Percentiles rank a stretch among this genome's conserved stretches.
phyloP scores from a whole-genome alignment of 768 basidiomycete genomes.

The Leccinum uliginosum region DNA sequence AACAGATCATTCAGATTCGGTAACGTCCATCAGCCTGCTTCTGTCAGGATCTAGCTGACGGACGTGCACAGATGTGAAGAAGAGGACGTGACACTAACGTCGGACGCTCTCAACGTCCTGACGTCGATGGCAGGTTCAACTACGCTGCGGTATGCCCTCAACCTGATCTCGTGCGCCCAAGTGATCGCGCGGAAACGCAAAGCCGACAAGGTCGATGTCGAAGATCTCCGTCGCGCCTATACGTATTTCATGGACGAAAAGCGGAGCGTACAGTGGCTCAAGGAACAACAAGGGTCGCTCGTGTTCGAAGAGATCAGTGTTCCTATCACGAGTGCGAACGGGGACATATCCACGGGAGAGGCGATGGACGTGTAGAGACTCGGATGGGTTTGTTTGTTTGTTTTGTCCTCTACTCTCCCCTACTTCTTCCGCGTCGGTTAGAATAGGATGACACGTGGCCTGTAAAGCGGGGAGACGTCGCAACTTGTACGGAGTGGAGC shows the following conservation, averaged over 20 bases:
- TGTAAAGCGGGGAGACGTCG: not conserved
- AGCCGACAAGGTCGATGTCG: conserved; percentile 72
- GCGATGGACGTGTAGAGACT: conserved; percentile 35
- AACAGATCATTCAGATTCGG: conserved; percentile 92
- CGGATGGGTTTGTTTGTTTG: not conserved
- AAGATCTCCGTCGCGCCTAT: conserved; percentile 82
- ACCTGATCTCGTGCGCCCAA: conserved; percentile 90
- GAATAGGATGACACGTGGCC: not conserved
- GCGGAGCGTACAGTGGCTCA: conserved; percentile 86
- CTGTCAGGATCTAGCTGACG: not conserved
- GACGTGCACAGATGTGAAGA: conserved; percentile 68
- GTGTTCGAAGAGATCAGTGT: conserved; percentile 68
- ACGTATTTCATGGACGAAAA: conserved; percentile 92
- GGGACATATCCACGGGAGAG: conserved; percentile 30
- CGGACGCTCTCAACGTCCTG: conserved; percentile 72
- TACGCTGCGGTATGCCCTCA: conserved; percentile 89
- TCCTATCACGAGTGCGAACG: conserved; percentile 20
- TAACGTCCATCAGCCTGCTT: conserved; percentile 21
- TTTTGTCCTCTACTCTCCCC: not conserved
- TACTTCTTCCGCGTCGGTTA: not conserved
- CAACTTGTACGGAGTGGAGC: not conserved
- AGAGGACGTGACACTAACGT: conserved; percentile 83
- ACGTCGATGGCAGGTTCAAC: conserved; percentile 87
- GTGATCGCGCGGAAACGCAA: conserved; percentile 84
- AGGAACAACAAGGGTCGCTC: conserved; percentile 72